A percentile compares a stretch with the other conserved stretches of the same genome.
Evolutionary conservation across 345 rosid species (phyloP).

Genomic region (Corchorus olitorius): DNA sequence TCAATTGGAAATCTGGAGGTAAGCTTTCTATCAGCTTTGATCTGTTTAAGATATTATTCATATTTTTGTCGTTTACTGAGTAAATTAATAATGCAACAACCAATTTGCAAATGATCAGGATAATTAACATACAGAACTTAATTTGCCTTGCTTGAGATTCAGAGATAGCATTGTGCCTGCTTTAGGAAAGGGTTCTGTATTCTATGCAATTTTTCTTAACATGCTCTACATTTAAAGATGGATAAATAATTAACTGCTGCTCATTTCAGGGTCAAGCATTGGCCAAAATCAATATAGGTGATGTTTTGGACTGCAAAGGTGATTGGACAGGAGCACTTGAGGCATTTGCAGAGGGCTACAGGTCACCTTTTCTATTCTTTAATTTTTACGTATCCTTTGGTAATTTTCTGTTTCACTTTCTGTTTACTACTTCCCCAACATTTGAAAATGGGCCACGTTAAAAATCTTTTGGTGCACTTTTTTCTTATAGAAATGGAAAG

Average conservation of each 20-base stretch:
- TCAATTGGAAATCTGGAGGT: conserved; percentile 87
- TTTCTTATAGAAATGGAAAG: neutral
- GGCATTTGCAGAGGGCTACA: conserved; percentile 75
- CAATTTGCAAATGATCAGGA: conserved; percentile 7
- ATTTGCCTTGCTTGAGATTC: conserved; percentile 15
- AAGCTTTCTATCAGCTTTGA: conserved; percentile 28
- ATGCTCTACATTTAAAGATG: conserved; percentile 17
- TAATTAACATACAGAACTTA: conserved; percentile 2
- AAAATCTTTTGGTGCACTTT: neutral
- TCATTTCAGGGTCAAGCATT: conserved; percentile 83
- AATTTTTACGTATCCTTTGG: conserved; percentile 11
- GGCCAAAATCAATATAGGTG: conserved; percentile 80
- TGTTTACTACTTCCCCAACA: conserved; percentile 16
- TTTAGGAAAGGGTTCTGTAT: conserved; percentile 8
- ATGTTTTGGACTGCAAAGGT: conserved; percentile 68
- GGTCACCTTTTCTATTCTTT: conserved; percentile 40
- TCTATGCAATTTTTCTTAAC: conserved; percentile 13
- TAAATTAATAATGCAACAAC: conserved; percentile 7
- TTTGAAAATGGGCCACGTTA: neutral
- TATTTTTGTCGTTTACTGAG: conserved; percentile 13
- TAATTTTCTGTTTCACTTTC: conserved; percentile 15
- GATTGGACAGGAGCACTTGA: conserved; percentile 74
- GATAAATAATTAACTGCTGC: conserved; percentile 27
- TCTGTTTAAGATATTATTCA: conserved; percentile 15
- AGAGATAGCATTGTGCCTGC: conserved; percentile 8